phyloP scores from a whole-genome alignment of 2,329 filamentous ascomycete species.

The Fusarium falciforme region DNA sequence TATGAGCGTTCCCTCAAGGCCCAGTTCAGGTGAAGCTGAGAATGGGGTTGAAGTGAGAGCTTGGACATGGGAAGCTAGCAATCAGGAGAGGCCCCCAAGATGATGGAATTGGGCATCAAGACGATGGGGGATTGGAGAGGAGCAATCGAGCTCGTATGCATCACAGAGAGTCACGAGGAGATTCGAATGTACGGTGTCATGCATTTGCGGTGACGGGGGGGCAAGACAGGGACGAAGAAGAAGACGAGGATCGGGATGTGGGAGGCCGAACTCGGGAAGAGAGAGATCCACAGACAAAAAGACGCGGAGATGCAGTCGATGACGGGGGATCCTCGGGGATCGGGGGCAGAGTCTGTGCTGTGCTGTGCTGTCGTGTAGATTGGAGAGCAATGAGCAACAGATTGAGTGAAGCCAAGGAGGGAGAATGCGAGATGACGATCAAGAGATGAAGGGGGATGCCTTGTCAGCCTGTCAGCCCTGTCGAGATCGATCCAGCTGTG shows the following conservation, averaged over 20 bases:
- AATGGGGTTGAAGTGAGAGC: slow-evolving; percentile 14
- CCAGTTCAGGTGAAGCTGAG: slow-evolving; percentile 9
- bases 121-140: neutral
- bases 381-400: neutral
- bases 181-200: neutral
- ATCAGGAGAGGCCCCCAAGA: neutral
- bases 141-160: slow-evolving; percentile 4
- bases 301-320: slow-evolving; percentile 5
- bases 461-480: neutral
- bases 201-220: slow-evolving; percentile 3
- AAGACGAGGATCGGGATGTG: neutral
- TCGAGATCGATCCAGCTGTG: neutral
- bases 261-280: slow-evolving; percentile 3
- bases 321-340: neutral
- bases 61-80: neutral
- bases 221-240: neutral
- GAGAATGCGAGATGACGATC: slow-evolving; percentile 4
- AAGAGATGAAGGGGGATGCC: neutral
- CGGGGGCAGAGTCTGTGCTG: neutral
- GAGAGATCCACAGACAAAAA: slow-evolving; percentile 4
- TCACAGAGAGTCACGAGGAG: neutral
- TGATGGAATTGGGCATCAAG: neutral
- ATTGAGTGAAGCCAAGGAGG: neutral
- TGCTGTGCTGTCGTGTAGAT: neutral
- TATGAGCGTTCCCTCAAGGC: neutral